These are phyloP conservation scores for Pontederia paniculata DNA, from an alignment of 176 grass and related monocot genomes.

Conservation along the genomic window DNA sequence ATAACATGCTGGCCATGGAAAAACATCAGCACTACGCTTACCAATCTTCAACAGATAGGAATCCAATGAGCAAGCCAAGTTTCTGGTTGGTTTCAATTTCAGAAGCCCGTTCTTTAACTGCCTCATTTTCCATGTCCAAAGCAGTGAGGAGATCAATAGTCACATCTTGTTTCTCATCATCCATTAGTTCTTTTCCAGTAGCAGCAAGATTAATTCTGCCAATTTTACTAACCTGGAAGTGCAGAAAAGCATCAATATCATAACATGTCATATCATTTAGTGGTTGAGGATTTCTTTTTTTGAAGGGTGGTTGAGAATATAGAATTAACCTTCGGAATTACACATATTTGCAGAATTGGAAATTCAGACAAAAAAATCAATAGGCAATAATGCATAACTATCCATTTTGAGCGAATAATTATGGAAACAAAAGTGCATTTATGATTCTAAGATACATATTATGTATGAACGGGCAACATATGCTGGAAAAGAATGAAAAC, in stretches of 20 bases:
- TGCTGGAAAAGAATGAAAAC: slow-evolving; percentile 26
- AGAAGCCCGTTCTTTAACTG: slow-evolving; percentile 55
- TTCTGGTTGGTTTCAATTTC: slow-evolving; percentile 95
- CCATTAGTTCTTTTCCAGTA: slow-evolving; percentile 97
- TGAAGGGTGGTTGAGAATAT: too few relatives aligned
- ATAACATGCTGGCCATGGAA: background rate
- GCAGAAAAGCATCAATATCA: slow-evolving; percentile 12
- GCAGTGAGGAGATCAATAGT: slow-evolving; percentile 76
- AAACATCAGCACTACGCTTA: slow-evolving; percentile 14
- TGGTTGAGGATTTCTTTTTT: too few relatives aligned
- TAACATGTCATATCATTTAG: background rate
- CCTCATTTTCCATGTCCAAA: slow-evolving; percentile 84
- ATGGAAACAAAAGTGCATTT: too few relatives aligned
- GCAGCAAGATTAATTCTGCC: slow-evolving; percentile 99
- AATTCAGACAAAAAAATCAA: too few relatives aligned
- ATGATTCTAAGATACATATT: too few relatives aligned
- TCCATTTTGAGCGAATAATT: too few relatives aligned
- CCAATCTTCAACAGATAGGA: slow-evolving; percentile 92
- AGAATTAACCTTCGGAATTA: too few relatives aligned
- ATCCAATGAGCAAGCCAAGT: slow-evolving; percentile 94
- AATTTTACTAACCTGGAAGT: slow-evolving; percentile 78
- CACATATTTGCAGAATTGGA: too few relatives aligned
- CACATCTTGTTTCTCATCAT: slow-evolving; percentile 95
- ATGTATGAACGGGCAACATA: background rate
- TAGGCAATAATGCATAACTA: too few relatives aligned